Evolutionary conservation across 805 yeast species (phyloP).

Genomic region (Candida sphagnicola): DNA sequence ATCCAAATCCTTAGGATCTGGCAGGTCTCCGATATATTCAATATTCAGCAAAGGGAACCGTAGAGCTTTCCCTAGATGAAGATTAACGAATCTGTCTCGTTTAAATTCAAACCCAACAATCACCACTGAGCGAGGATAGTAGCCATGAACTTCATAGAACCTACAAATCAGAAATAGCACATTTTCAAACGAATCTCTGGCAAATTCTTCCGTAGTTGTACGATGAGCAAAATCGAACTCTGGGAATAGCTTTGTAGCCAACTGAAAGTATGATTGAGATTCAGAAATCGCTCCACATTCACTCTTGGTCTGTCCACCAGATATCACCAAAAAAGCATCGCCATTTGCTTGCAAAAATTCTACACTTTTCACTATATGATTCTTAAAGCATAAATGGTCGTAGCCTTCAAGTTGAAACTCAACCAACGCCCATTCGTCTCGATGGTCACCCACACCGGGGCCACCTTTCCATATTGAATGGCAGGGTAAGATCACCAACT

Average conservation of each 20-base stretch:
- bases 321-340: conserved; percentile 40
- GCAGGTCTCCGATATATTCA: conserved; percentile 56
- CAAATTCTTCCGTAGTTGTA: conserved; percentile 61
- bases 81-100: conserved; percentile 49
- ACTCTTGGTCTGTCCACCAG: conserved; percentile 71
- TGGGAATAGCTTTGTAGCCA: conserved; percentile 31
- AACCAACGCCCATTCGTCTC: conserved; percentile 63
- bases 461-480: conserved; percentile 57
- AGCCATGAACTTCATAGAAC: conserved; percentile 42
- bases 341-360: conserved; percentile 26
- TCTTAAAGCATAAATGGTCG: conserved; percentile 63
- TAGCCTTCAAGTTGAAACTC: conserved; percentile 65
- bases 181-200: conserved; percentile 79
- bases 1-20: conserved; percentile 37
- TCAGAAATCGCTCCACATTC: conserved; percentile 56
- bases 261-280: conserved; percentile 50
- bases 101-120: conserved; percentile 78
- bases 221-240: conserved; percentile 14
- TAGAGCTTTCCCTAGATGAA: conserved; percentile 51
- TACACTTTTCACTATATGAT: conserved; percentile 53
- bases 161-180: conserved; percentile 56
- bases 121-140: conserved; percentile 50
- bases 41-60: conserved; percentile 34
- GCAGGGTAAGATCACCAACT: conserved; percentile 41
- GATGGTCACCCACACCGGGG: conserved; percentile 39